phyloP scores from a whole-genome alignment of 2,329 filamentous ascomycete species.

The Xylariaceae sp. region DNA sequence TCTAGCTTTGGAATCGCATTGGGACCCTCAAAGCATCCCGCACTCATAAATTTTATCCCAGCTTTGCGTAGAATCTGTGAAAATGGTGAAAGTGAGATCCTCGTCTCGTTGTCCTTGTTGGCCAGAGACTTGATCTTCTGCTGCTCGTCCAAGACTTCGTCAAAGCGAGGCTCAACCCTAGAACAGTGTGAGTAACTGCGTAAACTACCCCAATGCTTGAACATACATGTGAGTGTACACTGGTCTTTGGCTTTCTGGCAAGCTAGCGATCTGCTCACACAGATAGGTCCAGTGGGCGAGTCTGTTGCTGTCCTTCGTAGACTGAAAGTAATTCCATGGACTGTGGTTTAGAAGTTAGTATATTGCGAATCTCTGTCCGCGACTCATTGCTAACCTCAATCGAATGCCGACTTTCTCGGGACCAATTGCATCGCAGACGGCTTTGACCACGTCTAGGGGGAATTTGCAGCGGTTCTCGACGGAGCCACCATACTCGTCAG shows the following conservation, averaged over 20 bases:
- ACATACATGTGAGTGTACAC: conserved; percentile 41
- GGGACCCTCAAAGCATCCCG: conserved; percentile 16
- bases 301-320: conserved; percentile 20
- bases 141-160: conserved; percentile 40
- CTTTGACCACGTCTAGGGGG: conserved; percentile 18
- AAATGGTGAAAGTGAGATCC: conserved; percentile 34
- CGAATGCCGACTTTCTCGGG: conserved; percentile 19
- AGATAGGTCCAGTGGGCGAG: conserved; percentile 32
- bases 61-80: conserved; percentile 33
- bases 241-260: conserved; percentile 31
- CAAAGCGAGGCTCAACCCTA: conserved; percentile 43
- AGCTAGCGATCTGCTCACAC: conserved; percentile 28
- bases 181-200: background rate
- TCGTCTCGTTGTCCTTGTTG: conserved; percentile 19
- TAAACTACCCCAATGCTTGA: background rate
- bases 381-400: conserved; percentile 4
- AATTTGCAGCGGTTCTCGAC: conserved; percentile 22
- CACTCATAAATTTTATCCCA: conserved; percentile 29
- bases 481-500: conserved; percentile 23
- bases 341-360: too few relatives aligned
- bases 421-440: conserved; percentile 19
- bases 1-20: conserved; percentile 18
- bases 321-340: conserved; percentile 23
- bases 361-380: too few relatives aligned
- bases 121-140: conserved; percentile 37